Base-by-base conservation (phyloP, 164 flowering plant genomes). In the Brasenia schreberi region DNA sequence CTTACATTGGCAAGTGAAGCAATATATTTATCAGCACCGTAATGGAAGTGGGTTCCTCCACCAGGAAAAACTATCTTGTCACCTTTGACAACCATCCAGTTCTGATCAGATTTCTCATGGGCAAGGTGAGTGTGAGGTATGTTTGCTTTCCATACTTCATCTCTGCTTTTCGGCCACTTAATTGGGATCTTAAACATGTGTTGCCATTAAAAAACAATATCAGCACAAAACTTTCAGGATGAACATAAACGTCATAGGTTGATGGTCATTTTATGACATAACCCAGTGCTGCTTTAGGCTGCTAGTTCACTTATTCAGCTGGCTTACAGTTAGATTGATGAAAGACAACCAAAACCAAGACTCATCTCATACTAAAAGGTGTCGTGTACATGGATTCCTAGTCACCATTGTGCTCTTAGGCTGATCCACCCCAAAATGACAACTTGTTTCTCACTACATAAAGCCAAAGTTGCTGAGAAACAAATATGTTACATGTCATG, bases 71-170 rank as follows among this genome's bases (percentile, higher is more conserved):
- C 71, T 64, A 92, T 87, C 74, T 81, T 87, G 19, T 89, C 92
- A 65, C 89, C 96, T 80, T 81, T 87, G 42, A 89, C 96, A 74
- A 87, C 97, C 97, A 91, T 91, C 97, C 97, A 91, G 72, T 87
- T 89, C 78, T 89, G 94, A 76, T 89, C 96, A 68, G 96, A 89
- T 67, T 92, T 89, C 81, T 89, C 97, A 61, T 73, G 76, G 58
- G 96, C 97, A 66, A 92, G 92, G 81, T 92, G 97, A 66, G 96
- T 89, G 64, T 92, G 97, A 69, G 97, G 97, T 67, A 92, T 87
- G 73, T 92, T 92, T 70, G 81, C 94, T 74, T 92, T 85, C 96
- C 96, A 87, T 7, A 87, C 92, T 78, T 84, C 87, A 76, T 91
- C 97, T 80, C 97, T 81, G 81, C 97, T 91, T 72, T 67, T 79